Percentiles rank a stretch among this genome's conserved stretches.
phyloP scores from a whole-genome alignment of 257 asterid genomes.

The Penstemon davidsonii region DNA sequence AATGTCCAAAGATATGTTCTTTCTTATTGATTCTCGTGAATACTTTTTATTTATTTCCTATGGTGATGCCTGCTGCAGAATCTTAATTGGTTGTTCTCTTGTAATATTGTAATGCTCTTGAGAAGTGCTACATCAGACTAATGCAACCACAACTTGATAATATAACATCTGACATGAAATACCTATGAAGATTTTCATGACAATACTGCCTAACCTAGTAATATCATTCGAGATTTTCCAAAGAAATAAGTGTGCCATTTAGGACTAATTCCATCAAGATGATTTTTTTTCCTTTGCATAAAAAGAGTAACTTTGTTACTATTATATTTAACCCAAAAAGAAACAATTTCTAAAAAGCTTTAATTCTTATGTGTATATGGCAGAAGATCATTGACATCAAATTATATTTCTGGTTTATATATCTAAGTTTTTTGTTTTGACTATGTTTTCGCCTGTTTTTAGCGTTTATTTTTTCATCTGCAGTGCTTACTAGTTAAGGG shows the following conservation, averaged over 20 bases:
- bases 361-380: background rate
- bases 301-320: background rate
- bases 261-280: background rate
- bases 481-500: slow-evolving; percentile 88
- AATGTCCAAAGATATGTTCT: background rate
- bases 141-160: background rate
- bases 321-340: slow-evolving; percentile 5
- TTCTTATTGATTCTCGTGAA: background rate
- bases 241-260: background rate
- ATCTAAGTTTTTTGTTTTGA: background rate
- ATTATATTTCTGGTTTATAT: background rate
- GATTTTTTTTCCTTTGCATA: background rate
- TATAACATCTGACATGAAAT: background rate
- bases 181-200: background rate
- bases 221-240: background rate
- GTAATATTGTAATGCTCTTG: background rate
- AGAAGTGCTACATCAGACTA: background rate
- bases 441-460: slow-evolving; percentile 1
- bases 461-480: slow-evolving; percentile 13
- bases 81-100: slow-evolving; percentile 1
- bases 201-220: background rate
- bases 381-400: background rate
- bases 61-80: background rate
- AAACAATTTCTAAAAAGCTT: background rate
- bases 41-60: background rate